These are phyloP conservation scores for Pistacia integerrima DNA, from an alignment of 345 rosid genomes.

Conservation along the genomic window DNA sequence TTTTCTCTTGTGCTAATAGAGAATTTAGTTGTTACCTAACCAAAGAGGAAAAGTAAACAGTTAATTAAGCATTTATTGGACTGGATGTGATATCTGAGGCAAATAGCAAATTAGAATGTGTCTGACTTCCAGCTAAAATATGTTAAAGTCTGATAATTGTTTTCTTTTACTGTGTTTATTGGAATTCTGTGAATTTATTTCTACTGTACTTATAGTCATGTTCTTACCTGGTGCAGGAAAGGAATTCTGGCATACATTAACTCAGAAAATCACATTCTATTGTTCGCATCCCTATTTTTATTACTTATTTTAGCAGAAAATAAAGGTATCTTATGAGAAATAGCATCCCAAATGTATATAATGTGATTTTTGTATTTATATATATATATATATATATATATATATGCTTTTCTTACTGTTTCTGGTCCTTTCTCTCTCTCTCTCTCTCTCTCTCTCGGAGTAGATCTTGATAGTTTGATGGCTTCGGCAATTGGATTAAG, in stretches of 20 bases:
- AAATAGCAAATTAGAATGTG: neutral
- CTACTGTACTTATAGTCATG: neutral
- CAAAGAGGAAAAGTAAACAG: neutral
- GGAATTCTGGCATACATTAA: slow-evolving; percentile 43
- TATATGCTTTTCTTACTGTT: neutral
- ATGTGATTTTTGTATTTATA: neutral
- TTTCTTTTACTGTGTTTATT: neutral
- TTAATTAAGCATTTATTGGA: neutral
- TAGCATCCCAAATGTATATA: neutral
- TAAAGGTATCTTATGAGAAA: slow-evolving; percentile 44
- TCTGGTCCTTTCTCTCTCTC: neutral
- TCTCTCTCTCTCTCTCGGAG: slow-evolving; percentile 3
- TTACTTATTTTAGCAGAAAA: slow-evolving; percentile 50
- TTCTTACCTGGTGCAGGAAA: slow-evolving; percentile 36
- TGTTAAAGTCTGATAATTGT: neutral
- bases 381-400: no score
- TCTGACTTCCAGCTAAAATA: neutral
- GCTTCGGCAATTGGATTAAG: slow-evolving; percentile 31
- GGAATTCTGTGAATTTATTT: slow-evolving; percentile 10
- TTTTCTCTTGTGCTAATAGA: neutral
- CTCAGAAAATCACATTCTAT: slow-evolving; percentile 47
- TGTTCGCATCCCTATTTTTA: slow-evolving; percentile 51
- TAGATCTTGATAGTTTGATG: slow-evolving; percentile 42
- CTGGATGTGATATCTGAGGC: neutral
- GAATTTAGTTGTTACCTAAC: neutral